Percentiles rank a stretch among this genome's conserved stretches.
phyloP scores from a whole-genome alignment of 768 basidiomycete species.

The Lactifluus hygrophoroides region DNA sequence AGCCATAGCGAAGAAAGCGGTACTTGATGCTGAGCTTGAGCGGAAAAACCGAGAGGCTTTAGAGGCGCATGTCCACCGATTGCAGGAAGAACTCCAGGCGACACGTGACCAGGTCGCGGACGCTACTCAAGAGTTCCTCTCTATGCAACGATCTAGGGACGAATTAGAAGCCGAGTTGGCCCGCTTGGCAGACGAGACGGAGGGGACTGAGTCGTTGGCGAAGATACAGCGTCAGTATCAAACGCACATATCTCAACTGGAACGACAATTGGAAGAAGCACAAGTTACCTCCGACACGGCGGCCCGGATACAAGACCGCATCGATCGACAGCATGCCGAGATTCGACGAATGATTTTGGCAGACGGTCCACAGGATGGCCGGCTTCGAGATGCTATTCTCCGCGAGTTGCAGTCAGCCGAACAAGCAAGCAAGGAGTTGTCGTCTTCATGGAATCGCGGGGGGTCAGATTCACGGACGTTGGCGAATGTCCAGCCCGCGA shows the following conservation, averaged over 20 bases:
- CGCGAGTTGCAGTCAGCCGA: constrained; percentile 56
- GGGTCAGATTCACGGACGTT: constrained; percentile 31
- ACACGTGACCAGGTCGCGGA: constrained; percentile 49
- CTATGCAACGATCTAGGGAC: constrained; percentile 53
- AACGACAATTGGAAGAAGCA: constrained; percentile 51
- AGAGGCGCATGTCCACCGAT: constrained; percentile 49
- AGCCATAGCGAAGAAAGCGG: constrained; percentile 46
- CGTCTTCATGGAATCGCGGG: constrained; percentile 26
- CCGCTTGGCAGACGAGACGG: constrained; percentile 52
- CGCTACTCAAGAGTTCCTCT: constrained; percentile 41
- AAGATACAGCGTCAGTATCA: constrained; percentile 60
- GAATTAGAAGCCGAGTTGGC: constrained; percentile 60
- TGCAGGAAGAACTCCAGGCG: constrained; percentile 53
- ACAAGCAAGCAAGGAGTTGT: constrained; percentile 47
- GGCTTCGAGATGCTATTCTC: constrained; percentile 53
- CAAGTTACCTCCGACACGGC: constrained; percentile 42
- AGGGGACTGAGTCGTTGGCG: constrained; percentile 44
- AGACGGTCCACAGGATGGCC: constrained; percentile 47
- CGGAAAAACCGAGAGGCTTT: constrained; percentile 55
- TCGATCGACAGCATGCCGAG: constrained; percentile 64
- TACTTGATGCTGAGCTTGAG: constrained; percentile 59
- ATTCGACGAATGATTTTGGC: constrained; percentile 56
- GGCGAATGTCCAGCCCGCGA: constrained; percentile 42
- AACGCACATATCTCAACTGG: constrained; percentile 49
- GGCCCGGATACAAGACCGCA: constrained; percentile 48